Evolutionary conservation across 331 rosid genomes (phyloP).

Genomic region (Quercus phellos): DNA sequence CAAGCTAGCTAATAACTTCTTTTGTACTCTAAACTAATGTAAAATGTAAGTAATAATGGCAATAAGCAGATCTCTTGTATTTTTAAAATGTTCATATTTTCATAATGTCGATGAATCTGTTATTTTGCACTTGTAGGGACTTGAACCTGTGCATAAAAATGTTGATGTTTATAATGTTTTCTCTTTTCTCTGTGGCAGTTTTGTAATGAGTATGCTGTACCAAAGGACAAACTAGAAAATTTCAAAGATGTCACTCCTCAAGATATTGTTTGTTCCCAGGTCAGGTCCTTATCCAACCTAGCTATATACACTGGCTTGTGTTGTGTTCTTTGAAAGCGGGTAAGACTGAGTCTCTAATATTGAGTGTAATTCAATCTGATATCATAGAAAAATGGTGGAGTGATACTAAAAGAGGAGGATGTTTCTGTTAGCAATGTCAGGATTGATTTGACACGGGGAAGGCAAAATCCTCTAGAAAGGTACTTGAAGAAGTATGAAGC

Average conservation of each 20-base stretch:
- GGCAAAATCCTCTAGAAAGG: conserved; percentile 85
- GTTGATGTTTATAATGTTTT: conserved; percentile 5
- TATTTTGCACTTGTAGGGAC: not conserved
- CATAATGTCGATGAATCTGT: not conserved
- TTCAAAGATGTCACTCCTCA: conserved; percentile 80
- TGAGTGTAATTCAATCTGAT: conserved; percentile 15
- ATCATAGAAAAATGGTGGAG: conserved; percentile 72
- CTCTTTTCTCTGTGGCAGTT: conserved; percentile 46
- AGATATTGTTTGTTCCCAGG: conserved; percentile 96
- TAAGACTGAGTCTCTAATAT: not conserved
- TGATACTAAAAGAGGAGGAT: conserved; percentile 72
- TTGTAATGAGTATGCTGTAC: conserved; percentile 90
- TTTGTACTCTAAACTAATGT: not conserved
- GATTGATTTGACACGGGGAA: conserved; percentile 96
- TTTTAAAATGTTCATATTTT: not conserved
- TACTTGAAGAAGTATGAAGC: conserved; percentile 29
- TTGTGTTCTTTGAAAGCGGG: conserved; percentile 18
- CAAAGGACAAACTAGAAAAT: conserved; percentile 67
- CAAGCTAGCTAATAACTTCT: conserved; percentile 2
- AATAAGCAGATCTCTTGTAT: not conserved
- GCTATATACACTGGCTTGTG: not conserved
- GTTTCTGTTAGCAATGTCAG: conserved; percentile 68
- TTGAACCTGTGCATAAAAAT: not conserved
- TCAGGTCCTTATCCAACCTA: conserved; percentile 54
- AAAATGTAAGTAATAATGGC: not conserved